Percentiles rank a stretch among this genome's conserved stretches.
Evolutionary conservation across 805 yeast genomes (phyloP).

Genomic region (Candida argentea): DNA sequence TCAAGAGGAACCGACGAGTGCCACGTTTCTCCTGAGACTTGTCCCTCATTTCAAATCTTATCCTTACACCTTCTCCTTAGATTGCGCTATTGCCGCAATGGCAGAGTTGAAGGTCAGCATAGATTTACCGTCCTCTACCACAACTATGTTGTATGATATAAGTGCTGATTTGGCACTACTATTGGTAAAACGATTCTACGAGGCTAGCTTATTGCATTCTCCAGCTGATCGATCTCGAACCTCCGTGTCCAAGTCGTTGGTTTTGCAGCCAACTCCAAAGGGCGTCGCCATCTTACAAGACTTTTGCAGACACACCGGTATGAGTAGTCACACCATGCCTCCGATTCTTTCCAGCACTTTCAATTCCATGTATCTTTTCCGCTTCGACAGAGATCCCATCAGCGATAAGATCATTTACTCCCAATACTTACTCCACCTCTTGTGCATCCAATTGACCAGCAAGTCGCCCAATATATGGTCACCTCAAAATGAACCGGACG

Average conservation of each 20-base stretch:
- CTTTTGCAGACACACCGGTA: constrained; percentile 50
- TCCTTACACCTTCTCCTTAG: constrained; percentile 44
- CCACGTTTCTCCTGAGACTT: background rate
- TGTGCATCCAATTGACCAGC: constrained; percentile 60
- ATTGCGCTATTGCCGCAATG: constrained; percentile 46
- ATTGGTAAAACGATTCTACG: constrained; percentile 42
- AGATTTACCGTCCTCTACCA: constrained; percentile 39
- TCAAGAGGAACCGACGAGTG: constrained; percentile 4
- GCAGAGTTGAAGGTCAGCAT: constrained; percentile 35
- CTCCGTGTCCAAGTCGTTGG: constrained; percentile 29
- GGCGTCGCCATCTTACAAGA: constrained; percentile 64
- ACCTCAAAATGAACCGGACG: constrained; percentile 43
- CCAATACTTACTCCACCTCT: constrained; percentile 50
- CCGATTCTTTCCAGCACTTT: constrained; percentile 42
- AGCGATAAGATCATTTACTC: constrained; percentile 55
- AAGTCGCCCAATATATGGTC: constrained; percentile 61
- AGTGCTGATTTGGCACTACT: constrained; percentile 30
- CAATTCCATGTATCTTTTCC: constrained; percentile 64
- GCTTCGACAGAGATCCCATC: constrained; percentile 51
- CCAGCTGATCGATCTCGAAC: constrained; percentile 65
- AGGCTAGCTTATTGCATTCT: constrained; percentile 57
- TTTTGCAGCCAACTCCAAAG: constrained; percentile 83
- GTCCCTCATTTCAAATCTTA: constrained; percentile 17
- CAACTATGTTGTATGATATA: constrained; percentile 46
- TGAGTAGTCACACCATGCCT: constrained; percentile 29